Conservation (phyloP, 202 grass and related monocot species). For the Brachypodium distachyon region DNA sequence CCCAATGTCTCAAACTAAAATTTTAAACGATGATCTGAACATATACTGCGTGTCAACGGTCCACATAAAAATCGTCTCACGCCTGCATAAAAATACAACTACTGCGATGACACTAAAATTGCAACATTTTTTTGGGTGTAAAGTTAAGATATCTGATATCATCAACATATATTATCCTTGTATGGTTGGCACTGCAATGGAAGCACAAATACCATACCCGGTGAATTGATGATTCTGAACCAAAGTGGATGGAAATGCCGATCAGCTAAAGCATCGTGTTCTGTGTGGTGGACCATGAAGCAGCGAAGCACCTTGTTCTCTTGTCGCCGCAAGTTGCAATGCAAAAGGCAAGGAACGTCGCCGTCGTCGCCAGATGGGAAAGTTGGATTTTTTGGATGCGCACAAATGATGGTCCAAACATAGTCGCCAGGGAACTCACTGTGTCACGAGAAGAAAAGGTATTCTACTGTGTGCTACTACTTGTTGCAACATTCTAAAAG, state of each 20-base stretch:
- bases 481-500: not conserved
- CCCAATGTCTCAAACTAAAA: too few relatives aligned
- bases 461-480: not conserved
- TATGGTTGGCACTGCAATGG: too few relatives aligned
- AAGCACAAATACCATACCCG: not conserved
- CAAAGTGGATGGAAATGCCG: not conserved
- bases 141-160: too few relatives aligned
- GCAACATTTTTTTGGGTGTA: too few relatives aligned
- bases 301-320: not conserved
- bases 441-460: not conserved
- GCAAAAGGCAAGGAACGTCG: not conserved
- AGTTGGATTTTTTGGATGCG: slow-evolving; percentile 8
- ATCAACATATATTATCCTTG: too few relatives aligned
- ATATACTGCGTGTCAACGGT: not conserved
- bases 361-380: slow-evolving; percentile 20
- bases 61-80: not conserved
- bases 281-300: not conserved
- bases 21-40: too few relatives aligned
- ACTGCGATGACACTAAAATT: not conserved
- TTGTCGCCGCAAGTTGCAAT: slow-evolving; percentile 20
- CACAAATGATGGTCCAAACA: not conserved
- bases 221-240: too few relatives aligned
- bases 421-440: not conserved
- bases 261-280: not conserved
- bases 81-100: not conserved